These are phyloP conservation scores for Talaromyces stipitatus DNA, from an alignment of 495 filamentous ascomycete species.

Conservation along the genomic window DNA sequence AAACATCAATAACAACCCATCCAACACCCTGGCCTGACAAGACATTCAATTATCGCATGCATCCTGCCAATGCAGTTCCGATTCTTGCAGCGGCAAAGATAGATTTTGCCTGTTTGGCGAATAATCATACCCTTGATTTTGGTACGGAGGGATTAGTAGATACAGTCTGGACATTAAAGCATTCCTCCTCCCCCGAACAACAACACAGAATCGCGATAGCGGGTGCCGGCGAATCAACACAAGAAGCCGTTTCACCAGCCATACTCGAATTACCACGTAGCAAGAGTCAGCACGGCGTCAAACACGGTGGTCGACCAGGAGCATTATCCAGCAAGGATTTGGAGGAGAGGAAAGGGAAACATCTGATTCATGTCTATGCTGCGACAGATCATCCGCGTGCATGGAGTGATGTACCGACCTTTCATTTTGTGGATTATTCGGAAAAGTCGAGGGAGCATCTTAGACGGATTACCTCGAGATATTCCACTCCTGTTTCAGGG, in stretches of 20 bases:
- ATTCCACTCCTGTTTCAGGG: no score
- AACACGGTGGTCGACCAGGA: neutral
- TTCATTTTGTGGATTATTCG: conserved; percentile 30
- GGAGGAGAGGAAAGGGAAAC: no score
- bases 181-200: neutral
- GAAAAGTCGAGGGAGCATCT: conserved; percentile 13
- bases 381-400: conserved; percentile 20
- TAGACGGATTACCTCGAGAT: conserved; percentile 1
- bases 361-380: conserved; percentile 18
- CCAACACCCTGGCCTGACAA: conserved; percentile 29
- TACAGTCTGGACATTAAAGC: conserved; percentile 19
- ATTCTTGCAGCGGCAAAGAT: conserved; percentile 21
- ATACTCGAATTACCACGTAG: conserved; percentile 14
- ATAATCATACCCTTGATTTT: conserved; percentile 36
- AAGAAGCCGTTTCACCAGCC: conserved; percentile 23
- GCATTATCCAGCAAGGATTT: no score
- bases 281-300: neutral
- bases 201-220: conserved; percentile 14
- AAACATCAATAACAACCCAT: conserved; percentile 30
- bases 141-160: conserved; percentile 23
- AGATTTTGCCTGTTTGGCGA: conserved; percentile 29
- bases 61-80: conserved; percentile 25
- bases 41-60: conserved; percentile 35
- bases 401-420: conserved; percentile 15
- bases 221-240: conserved; percentile 19